Base-by-base conservation (phyloP, 176 grass and related monocot species). In the Dactylis glomerata region DNA sequence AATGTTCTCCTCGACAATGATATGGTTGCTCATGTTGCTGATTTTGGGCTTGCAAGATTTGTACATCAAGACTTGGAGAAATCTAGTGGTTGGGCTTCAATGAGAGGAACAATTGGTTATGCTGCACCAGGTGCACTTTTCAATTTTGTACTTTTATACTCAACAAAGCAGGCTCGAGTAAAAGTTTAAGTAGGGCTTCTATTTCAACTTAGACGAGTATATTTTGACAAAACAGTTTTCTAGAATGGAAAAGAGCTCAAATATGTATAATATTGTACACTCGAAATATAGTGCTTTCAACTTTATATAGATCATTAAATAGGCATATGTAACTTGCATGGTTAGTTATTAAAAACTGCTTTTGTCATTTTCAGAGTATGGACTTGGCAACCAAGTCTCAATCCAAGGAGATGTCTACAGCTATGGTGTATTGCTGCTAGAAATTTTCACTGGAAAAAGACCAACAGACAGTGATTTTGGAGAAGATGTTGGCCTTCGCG, bases 381-480 rank as follows among this genome's bases (percentile, higher is more conserved):
- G 84, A 13, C 5, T 45, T 14, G 78, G 70, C 5, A 87, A 87
- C 12, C 26, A 87, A 33, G 44, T 54, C 8, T 81, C 78, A 26
- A 75, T 34, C 15, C 8, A 14, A 0, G 69, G 85, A 26, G 78
- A 87, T 45, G 85, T 75, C 2, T 81, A 87, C 12, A 81, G 85
- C 46, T 87, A 81, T 3, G 85, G 69, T 3, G 19, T 81, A 66
- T 0, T 87, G 28, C 52, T 87, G 34, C 13, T 81, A 34, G 85
- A 87, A 22, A 41, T 87, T 34, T 82, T 87, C 10, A 87, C 45
- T 6, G 19, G 85, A 23, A 81, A 75, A 65, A 67, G 69, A 16
- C 78, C 78, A 66, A 87, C 68, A 0, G 69, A 42, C 1, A 33
- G 7, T 0, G 23, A 65, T 33, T 54, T 87, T 67, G 68, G 68